Evolutionary conservation across 2,329 filamentous ascomycete species (phyloP), one percentile per base, ranked within the genome.

Genomic region (Lachnellula hyalina): DNA sequence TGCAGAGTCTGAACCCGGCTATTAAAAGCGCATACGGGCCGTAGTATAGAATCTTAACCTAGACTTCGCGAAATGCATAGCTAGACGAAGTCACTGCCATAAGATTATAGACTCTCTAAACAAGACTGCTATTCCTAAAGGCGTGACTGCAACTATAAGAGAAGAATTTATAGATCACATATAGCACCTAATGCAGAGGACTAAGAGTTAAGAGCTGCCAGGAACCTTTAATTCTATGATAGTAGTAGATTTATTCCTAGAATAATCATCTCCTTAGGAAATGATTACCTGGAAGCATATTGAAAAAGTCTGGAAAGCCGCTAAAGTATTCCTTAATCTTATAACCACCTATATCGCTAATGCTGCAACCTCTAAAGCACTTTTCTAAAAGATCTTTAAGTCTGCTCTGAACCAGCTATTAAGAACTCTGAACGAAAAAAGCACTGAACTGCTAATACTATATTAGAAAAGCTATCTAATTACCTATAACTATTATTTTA

Each of bases 201-300:
- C 68, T 5, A 72, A 82, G 25, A 79, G 77, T 0, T 69, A 76
- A 5, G 85, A 88, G 63, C 68, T 88, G 0, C 80, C 81, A 0
- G 82, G 84, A 0, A 81, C 73, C 0, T 86, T 83, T 66, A 84
- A 84, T 56, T 78, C 83, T 0, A 65, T 82, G 51, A 70, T 87
- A 9, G 74, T 87, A 0, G 71, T 72, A 0, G 78, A 85, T 21
- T 65, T 89, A 0, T 88, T 88, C 63, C 70, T 70, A 19, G 76
- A 84, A 46, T 83, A 87, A 54, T 82, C 77, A 0, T 52, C 61
- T 6, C 77, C 76, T 0, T 88, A 83, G 85, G 66, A 74, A 42
- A 32, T 53, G 0, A 73, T 78, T 3, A 52, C 71, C 68, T 2
- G 52, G 44, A 2, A 57, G 0, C 74, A 77, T 51, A 67, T 77